Evolutionary conservation across 75 land plant species (phyloP).

Genomic region (Ceratopteris richardii): DNA sequence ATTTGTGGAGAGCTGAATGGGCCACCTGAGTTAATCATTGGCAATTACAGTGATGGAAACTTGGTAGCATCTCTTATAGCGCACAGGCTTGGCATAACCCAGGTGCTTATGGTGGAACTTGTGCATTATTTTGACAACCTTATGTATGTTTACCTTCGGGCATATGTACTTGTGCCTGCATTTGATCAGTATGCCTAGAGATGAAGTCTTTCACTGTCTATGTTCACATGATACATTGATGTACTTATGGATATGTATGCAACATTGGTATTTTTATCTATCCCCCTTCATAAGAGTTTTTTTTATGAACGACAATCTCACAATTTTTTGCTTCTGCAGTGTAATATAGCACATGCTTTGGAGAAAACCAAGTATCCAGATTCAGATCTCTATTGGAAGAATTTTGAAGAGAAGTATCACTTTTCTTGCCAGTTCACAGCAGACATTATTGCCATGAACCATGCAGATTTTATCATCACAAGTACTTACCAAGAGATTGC

Average conservation of each 20-base stretch:
- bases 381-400: conserved; percentile 75
- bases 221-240: background rate
- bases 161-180: too few species aligned
- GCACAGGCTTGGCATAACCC: conserved; percentile 42
- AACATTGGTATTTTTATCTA: too few species aligned
- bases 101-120: conserved; percentile 25
- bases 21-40: conserved; percentile 56
- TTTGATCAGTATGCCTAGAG: too few species aligned
- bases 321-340: conserved; percentile 25
- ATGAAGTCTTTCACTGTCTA: too few species aligned
- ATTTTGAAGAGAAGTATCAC: conserved; percentile 70
- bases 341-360: conserved; percentile 84
- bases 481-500: conserved; percentile 95
- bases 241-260: background rate
- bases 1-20: conserved; percentile 41
- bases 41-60: conserved; percentile 73
- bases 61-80: conserved; percentile 56
- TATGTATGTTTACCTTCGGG: too few species aligned
- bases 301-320: too few species aligned
- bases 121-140: background rate
- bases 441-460: conserved; percentile 82
- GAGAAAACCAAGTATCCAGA: conserved; percentile 94
- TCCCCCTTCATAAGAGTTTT: too few species aligned
- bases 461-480: conserved; percentile 80
- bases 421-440: conserved; percentile 92